Base-by-base conservation (phyloP, 2,329 filamentous ascomycete genomes). In the Penicillium palitans region DNA sequence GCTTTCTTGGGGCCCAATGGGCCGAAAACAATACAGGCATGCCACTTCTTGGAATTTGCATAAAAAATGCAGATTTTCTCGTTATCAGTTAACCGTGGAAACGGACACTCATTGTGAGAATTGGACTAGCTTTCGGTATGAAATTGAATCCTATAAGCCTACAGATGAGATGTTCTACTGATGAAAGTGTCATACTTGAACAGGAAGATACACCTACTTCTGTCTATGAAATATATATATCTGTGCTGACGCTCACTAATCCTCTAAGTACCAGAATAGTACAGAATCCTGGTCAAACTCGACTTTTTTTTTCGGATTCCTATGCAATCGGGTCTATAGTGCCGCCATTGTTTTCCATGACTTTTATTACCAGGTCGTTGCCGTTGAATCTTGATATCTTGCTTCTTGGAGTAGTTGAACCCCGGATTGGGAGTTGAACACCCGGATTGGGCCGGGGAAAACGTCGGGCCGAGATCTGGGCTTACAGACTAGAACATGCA, bases 331-430 rank as follows among this genome's bases (percentile, higher is more conserved):
- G n/a, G 49, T 52, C 3, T 31, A 33, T 33, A 52, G 25, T 33
- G n/a, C 42, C 2, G 49, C 39, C 27, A 42, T 31, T 31, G 25
- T 33, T 52, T 21, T 52, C 25, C 27, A 42, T 52, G 39, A 42
- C 37, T 33, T 52, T 52, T 42, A 52, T 42, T 33, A 42, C 49
- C 25, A 33, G 37, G 25, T 42, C 10, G 17, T 52, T 42, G 49
- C 49, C 25, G 27, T 52, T 52, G 49, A 31, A 31, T 42, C 2
- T 52, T 52, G 49, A 52, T 42, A 42, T 42, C 49, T 42, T 52
- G 49, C 25, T 52, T 42, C 39, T 52, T 41, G 49, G 49, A 42
- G 49, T 42, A 52, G n/a, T 51, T 27, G 25, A 51, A 31, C 35
- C 39, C 49, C 44, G 6, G 17, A 42, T 52, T n/a, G 12, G 1